Percentiles rank a stretch among this genome's conserved stretches.
These are phyloP conservation scores for Centaurea solstitialis DNA, from an alignment of 129 eudicot genomes.

Conservation along the genomic window DNA sequence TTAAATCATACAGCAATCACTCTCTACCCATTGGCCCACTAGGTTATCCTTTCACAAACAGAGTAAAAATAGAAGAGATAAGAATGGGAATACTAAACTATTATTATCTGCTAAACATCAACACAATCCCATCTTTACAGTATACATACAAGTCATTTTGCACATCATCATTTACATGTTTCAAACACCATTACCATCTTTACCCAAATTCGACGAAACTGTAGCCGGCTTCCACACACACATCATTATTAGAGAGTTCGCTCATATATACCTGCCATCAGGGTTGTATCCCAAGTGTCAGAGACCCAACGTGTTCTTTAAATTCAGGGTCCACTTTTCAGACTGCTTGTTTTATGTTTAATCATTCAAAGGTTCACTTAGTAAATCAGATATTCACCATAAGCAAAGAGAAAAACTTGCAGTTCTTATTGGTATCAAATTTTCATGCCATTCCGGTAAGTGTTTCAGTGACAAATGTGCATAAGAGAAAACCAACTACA, in stretches of 20 bases:
- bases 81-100: neutral
- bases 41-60: neutral
- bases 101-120: neutral
- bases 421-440: slow-evolving; percentile 24
- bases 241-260: slow-evolving; percentile 7
- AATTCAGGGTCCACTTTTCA: neutral
- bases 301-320: neutral
- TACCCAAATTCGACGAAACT: slow-evolving; percentile 16
- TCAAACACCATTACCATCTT: slow-evolving; percentile 10
- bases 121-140: neutral
- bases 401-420: slow-evolving; percentile 16
- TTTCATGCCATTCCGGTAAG: slow-evolving; percentile 14
- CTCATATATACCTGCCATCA: slow-evolving; percentile 18
- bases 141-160: slow-evolving; percentile 1
- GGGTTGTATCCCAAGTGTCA: neutral
- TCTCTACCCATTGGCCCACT: neutral
- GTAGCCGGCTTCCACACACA: slow-evolving; percentile 7
- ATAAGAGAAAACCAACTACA: slow-evolving; percentile 27
- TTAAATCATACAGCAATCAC: neutral
- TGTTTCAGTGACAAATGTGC: slow-evolving; percentile 27
- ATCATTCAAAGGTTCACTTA: slow-evolving; percentile 12
- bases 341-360: neutral
- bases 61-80: neutral
- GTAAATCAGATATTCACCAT: slow-evolving; percentile 9
- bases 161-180: slow-evolving; percentile 26